Percentiles rank a stretch among this genome's conserved stretches.
Evolutionary conservation across 352 stramenopile genomes (phyloP).

Genomic region (Phytopythium delawarense): DNA sequence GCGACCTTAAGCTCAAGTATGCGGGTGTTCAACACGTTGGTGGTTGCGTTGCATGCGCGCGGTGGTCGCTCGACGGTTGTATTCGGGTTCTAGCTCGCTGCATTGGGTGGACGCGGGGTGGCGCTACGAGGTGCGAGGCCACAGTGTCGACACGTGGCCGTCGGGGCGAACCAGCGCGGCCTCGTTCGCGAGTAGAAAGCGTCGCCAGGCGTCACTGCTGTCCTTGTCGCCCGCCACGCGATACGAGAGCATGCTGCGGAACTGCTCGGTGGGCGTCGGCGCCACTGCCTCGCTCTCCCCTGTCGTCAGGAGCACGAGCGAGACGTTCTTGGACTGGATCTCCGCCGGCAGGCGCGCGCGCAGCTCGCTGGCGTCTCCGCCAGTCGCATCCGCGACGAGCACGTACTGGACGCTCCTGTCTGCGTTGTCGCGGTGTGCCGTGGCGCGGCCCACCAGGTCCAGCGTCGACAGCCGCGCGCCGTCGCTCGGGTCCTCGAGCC

Average conservation of each 20-base stretch:
- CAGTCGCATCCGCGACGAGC: conserved; percentile 35
- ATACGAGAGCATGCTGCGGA: not conserved
- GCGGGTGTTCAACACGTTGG: too few relatives aligned
- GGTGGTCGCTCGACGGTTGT: not conserved
- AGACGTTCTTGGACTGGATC: conserved; percentile 24
- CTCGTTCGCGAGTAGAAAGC: conserved; percentile 27
- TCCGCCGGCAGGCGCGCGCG: conserved; percentile 11
- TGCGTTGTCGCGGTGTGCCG: conserved; percentile 6
- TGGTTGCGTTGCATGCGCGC: not conserved
- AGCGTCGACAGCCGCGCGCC: conserved; percentile 42
- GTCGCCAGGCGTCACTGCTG: conserved; percentile 27
- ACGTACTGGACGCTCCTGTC: conserved; percentile 44
- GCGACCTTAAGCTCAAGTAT: conserved; percentile 14
- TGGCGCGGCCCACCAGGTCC: conserved; percentile 25
- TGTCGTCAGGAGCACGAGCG: conserved; percentile 30
- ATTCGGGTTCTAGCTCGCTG: not conserved
- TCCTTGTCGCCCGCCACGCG: conserved; percentile 12
- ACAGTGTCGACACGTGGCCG: conserved; percentile 70
- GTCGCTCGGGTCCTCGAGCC: conserved; percentile 20
- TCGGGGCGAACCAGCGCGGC: conserved; percentile 76
- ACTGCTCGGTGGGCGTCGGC: not conserved
- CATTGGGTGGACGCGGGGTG: too few relatives aligned
- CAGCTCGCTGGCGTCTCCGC: conserved; percentile 19
- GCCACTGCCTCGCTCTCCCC: conserved; percentile 12
- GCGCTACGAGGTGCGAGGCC: conserved; percentile 10